Base-by-base conservation (phyloP, 192 early-diverging fungal genomes). In the Coemansia sp. region DNA sequence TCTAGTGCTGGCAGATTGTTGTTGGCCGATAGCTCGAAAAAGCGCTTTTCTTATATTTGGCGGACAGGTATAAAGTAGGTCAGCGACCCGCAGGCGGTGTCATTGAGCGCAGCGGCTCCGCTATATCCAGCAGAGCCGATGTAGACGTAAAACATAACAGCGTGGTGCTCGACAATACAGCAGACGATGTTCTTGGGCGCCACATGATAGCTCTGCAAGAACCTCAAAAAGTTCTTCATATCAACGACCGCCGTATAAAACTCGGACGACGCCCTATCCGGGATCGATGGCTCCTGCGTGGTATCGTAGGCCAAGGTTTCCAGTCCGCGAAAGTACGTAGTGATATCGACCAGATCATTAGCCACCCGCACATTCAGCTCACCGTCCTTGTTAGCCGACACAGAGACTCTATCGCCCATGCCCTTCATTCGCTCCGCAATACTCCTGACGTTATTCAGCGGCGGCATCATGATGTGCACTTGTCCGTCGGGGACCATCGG, bases 161-260 rank as follows among this genome's bases (percentile, higher is more conserved):
- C 78, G 22, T 75, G 68, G 37, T 78, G 65, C 59, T 85, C 83
- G 40, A 85, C 69, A 27, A 85, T 82, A 25, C 78, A 81, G 71
- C 92, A 93, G 35, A 96, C 88, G 31, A 94, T 88, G 65, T 92
- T 88, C 59, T 76, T 83, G 15, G 94, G 94, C n/a, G 84, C 88
- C 2, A 94, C 76, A 39, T 89, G 86, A 60, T 92, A 87, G 73
- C 90, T 88, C 40, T 91, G 87, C 51, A 94, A 60, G 57, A 94
- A 93, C 41, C 91, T 88, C 54, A 89, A 74, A 69, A 96, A 90
- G 70, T 93, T 92, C 31, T 86, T 77, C 62, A 89, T 89, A 60
- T 88, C 86, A 10, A 94, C 84, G 0, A 87, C 67, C 0, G 87
- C 92, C 19, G 86, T 84, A 20, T 84, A 92, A 77, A 92, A 91